Evolutionary conservation across 2,329 filamentous ascomycete genomes (phyloP), one percentile per base, ranked within the genome.

Genomic region (Calonectria pseudoturangicola): DNA sequence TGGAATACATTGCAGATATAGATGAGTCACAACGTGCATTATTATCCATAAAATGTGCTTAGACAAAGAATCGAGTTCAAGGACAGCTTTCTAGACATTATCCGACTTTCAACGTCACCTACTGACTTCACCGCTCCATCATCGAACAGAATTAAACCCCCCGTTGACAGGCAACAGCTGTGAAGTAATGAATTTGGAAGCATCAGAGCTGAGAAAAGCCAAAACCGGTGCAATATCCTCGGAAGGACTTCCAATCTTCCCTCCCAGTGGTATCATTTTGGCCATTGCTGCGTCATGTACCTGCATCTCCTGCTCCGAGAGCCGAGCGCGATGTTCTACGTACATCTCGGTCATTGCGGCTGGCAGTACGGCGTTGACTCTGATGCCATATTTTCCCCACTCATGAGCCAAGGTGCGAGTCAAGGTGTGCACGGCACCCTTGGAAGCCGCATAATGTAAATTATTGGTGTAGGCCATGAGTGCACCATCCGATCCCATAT

Each of bases 351-450:
- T 48, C 8, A 48, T 4, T 4, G 45, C 45, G 21, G n/a, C 7
- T 25, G 45, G 45, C 45, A 48, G 8, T 48, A 48, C 45, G 4
- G 45, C 45, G 9, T 48, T 48, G 45, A 48, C 45, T n/a, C 45
- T 21, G 9, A 48, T 48, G 3, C 10, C 10, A 4, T 48, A 25
- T 25, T 48, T 48, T n/a, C 45, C 45, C 45, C 45, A 48, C 25
- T 48, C 45, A n/a, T 48, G 45, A 48, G 45, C 45, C n/a, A 48
- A 21, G 21, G n/a, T 48, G n/a, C 45, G 45, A 12, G 45, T 48
- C 45, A 48, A 4, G 2, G 45, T 25, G 12, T 48, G 45, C 25
- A 48, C 45, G 45, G 45, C 45, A 8, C 45, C 45, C n/a, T 48
- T 48, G 8, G 45, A 48, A 4, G 45, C 45, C 25, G 45, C 45